Evolutionary conservation across 192 early-diverging fungal species (phyloP), one percentile per base, ranked within the genome.

Genomic region (Coemansia sp.): DNA sequence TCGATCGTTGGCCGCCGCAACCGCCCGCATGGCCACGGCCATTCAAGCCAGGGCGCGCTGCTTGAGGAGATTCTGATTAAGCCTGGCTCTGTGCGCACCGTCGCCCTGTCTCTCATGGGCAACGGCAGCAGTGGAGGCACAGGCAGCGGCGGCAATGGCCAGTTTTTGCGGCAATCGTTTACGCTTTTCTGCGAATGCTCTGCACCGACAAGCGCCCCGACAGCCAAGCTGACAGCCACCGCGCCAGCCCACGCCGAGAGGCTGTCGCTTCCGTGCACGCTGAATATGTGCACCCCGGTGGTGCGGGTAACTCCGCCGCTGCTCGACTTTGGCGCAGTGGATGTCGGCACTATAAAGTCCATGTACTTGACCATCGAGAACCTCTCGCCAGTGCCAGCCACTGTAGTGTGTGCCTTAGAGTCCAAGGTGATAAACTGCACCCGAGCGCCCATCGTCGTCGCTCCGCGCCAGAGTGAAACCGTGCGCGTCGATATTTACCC

Each of bases 401-500:
- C 74, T 0, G 88, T 98, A 1, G 87, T 92, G 67, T 80, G 95
- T 17, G 78, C 84, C 43, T 91, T 95, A 45, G 81, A 86, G 44
- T 96, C 94, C 44, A 98, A 98, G 63, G 92, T 98, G 11, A 77
- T 98, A 14, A 90, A 87, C 53, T 87, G 89, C 56, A 87, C 86
- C 25, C 83, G 92, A 15, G 52, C 73, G 5, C 59, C 68, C 3
- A 87, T 97, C 24, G 51, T 60, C 43, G 64, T 76, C 14, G 86
- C 88, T 23, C 87, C 96, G 39, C 81, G 82, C 44, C 81, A 86
- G 39, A 80, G 85, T 17, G 80, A 82, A 13, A 83, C 88, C 30
- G 78, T 93, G 17, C 92, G 92, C 55, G 76, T 98, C 8, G 93
- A 98, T 64, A 89, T 97, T 28, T 97, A 94, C 60, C 96, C 96